Evolutionary conservation across 306 rosid species (phyloP), one percentile per base, ranked within the genome.

Genomic region (Pachyrhizus erosus): DNA sequence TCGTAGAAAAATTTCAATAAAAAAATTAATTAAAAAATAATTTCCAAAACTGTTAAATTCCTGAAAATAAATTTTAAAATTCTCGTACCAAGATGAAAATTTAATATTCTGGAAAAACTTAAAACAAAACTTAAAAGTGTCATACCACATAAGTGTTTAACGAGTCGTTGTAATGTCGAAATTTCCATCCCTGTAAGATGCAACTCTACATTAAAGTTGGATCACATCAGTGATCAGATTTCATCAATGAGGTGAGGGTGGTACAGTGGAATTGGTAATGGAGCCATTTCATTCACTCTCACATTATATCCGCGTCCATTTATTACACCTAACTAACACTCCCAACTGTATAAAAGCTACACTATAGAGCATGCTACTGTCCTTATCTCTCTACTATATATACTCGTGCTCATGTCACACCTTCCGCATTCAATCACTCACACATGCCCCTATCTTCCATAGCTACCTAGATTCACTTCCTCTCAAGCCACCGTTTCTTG

Each of bases 221-320:
- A 65, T 46, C 48, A 43, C 33, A 21, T 54, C 13, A 65, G 69
- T 55, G 71, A 76, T 48, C 57, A 80, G 80, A 54, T 3, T 46
- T 42, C 64, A 72, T 69, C 21, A 73, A 67, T 58, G 75, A 62
- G 84, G 31, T 60, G 43, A 76, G 51, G 70, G 60, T 75, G 49
- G 15, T 46, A 43, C 65, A 58, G 67, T 64, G 70, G 43, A 64
- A 64, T 64, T 14, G 70, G 43, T 64, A 64, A 13, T 2, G 5
- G 70, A 29, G 70, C 43, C 87, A 42, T 18, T 48, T 18, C 54
- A 79, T 84, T 70, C 67, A 76, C 17, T 81, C 57, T 85, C 87
- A 82, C 86, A 79, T 84, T 89, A 87, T 89, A 87, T 91, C 92
- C 97, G 97, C 95, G 97, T 92, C 91, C 62, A 88, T 85, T 94